Evolutionary conservation across 371 early-diverging fungal species (phyloP), one percentile per base, ranked within the genome.

Genomic region (Funneliformis caledonium): DNA sequence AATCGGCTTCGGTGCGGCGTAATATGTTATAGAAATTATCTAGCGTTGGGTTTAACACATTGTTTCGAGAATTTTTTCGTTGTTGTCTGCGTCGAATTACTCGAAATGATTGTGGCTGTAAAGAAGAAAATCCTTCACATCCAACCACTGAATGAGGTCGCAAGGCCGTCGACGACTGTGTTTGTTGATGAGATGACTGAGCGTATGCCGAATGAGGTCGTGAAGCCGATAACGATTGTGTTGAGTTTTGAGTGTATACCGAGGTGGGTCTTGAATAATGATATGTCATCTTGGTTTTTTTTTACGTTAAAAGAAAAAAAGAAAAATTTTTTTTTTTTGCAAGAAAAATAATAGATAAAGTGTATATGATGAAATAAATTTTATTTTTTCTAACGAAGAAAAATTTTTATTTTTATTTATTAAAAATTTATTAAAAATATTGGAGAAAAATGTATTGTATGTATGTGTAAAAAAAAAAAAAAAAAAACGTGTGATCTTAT

Each of bases 21-120:
- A 72, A 72, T 50, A 22, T 50, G 26, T 72, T 72, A 72, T 72
- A 72, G 26, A 72, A 72, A 52, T 72, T 72, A 50, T 72, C 72
- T 10, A 72, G 10, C 1, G 72, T 72, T 22, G 47, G 72, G 50
- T 72, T 72, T 72, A 72, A 50, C 26, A 50, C n/a, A 11, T 50
- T 70, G 33, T 67, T 33, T 14, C 26, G 47, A 72, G 26, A 31
- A 72, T 50, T 10, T 52, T 12, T 48, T 31, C 47, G 47, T 45
- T 72, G 52, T 52, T 48, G 48, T 47, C 48, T 52, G 45, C 69
- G 69, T 43, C 69, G 69, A 43, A 69, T 43, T 10, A 69, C 69
- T 69, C 45, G 37, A 45, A 43, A 69, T 19, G 45, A 69, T 69
- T 33, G n/a, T 52, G 14, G 56, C 16, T 52, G 56, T 52, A 52